Evolutionary conservation across 352 stramenopile species (phyloP).

Genomic region (Pythium volutum): DNA sequence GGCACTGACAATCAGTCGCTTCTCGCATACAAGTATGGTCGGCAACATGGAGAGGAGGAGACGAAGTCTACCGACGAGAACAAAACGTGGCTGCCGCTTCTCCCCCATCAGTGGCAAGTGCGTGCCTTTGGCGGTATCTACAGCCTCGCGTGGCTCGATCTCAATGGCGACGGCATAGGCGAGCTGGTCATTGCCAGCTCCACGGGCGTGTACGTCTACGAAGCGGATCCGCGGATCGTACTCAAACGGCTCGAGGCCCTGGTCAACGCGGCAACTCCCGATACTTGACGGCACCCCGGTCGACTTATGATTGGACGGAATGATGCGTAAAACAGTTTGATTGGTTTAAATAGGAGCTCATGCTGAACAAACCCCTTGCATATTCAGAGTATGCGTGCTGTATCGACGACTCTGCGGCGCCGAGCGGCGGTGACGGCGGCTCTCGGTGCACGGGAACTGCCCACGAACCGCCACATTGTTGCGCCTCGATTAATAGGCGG

Average conservation of each 20-base stretch:
- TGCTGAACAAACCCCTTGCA: not conserved
- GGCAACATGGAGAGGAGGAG: not conserved
- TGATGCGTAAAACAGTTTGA: not conserved
- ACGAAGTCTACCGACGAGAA: not conserved
- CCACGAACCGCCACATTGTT: not conserved
- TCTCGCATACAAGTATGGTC: conserved; percentile 46
- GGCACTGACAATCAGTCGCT: conserved; percentile 58
- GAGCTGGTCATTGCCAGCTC: conserved; percentile 64
- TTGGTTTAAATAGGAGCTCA: conserved; percentile 8
- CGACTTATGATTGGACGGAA: conserved; percentile 13
- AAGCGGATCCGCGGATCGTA: conserved; percentile 39
- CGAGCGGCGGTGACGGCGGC: not conserved
- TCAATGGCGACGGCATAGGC: conserved; percentile 60
- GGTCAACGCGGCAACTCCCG: conserved; percentile 8
- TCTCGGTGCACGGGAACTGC: not conserved
- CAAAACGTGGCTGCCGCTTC: conserved; percentile 32
- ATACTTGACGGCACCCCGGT: not conserved
- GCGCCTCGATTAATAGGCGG: not conserved
- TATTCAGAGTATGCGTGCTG: conserved; percentile 7
- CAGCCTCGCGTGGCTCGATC: conserved; percentile 60
- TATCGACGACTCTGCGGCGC: not conserved
- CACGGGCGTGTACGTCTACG: conserved; percentile 66
- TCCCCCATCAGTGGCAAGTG: conserved; percentile 36
- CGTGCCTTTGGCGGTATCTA: conserved; percentile 68
- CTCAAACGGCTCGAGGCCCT: conserved; percentile 26